These are phyloP conservation scores for Chaetomium tenue DNA, from an alignment of 495 filamentous ascomycete species.

Conservation along the genomic window DNA sequence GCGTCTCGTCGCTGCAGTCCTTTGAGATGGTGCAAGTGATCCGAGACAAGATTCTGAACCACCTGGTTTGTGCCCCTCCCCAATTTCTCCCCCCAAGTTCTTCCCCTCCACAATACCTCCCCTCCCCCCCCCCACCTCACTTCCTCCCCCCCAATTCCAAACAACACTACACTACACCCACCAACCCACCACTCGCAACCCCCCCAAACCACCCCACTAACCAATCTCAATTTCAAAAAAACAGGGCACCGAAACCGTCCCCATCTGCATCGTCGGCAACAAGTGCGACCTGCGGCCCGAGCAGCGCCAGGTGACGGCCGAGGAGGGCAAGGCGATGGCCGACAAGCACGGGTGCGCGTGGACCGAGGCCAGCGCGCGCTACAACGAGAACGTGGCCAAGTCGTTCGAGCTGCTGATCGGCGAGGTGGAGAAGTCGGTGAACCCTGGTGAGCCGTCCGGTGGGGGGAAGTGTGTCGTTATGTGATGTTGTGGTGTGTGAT, in stretches of 20 bases:
- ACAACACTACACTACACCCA: too few relatives aligned
- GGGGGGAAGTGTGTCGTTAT: conserved; percentile 81
- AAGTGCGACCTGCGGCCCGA: conserved; percentile 92
- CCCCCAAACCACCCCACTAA: neutral
- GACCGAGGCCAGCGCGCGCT: conserved; percentile 90
- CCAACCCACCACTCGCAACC: too few relatives aligned
- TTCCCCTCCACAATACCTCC: neutral
- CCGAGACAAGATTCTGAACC: conserved; percentile 94
- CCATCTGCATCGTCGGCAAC: conserved; percentile 93
- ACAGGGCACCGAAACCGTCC: conserved; percentile 88
- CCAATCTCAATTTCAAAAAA: neutral
- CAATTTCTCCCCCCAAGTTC: conserved; percentile 15
- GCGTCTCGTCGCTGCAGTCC: conserved; percentile 84
- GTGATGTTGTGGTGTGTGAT: conserved; percentile 59
- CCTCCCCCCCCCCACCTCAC: too few relatives aligned
- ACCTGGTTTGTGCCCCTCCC: conserved; percentile 64
- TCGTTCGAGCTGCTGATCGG: conserved; percentile 94
- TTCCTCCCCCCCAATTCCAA: too few relatives aligned
- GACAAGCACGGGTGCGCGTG: conserved; percentile 89
- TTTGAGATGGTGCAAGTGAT: conserved; percentile 97
- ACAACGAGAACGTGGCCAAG: conserved; percentile 88
- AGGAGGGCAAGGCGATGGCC: conserved; percentile 76
- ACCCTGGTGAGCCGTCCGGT: conserved; percentile 76
- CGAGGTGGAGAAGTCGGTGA: conserved; percentile 92
- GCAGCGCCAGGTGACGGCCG: conserved; percentile 83